These are phyloP conservation scores for Pelargonium fulgidum DNA, from an alignment of 441 rosid genomes.

Conservation along the genomic window DNA sequence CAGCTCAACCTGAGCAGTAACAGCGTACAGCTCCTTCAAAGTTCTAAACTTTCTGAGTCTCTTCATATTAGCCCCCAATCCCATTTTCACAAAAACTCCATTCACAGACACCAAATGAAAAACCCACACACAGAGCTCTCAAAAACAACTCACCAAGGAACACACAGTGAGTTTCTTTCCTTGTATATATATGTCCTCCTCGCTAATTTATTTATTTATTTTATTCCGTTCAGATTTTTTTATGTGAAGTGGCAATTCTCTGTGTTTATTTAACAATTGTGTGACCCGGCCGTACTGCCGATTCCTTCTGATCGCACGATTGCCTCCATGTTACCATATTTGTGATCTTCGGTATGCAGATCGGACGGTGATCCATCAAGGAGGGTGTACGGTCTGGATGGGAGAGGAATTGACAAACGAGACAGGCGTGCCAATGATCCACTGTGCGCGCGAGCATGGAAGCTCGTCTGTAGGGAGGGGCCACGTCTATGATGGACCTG, in stretches of 20 bases:
- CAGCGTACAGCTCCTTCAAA: constrained; percentile 20
- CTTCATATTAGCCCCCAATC: constrained; percentile 16
- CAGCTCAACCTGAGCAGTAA: constrained; percentile 12
- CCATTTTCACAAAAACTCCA: neutral
- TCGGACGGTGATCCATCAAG: constrained; percentile 3
- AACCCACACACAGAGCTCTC: neutral
- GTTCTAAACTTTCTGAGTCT: constrained; percentile 18
- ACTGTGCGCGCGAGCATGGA: neutral
- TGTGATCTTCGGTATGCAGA: neutral
- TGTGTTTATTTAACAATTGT: neutral
- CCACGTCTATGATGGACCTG: neutral
- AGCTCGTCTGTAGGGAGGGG: no score
- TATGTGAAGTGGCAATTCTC: constrained; percentile 8
- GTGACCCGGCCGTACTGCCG: neutral
- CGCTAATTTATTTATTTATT: neutral
- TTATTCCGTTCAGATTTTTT: neutral
- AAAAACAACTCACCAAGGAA: constrained; percentile 1
- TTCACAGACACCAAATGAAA: neutral
- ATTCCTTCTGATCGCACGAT: constrained; percentile 5
- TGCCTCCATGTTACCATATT: neutral
- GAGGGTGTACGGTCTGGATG: neutral
- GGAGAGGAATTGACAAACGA: neutral
- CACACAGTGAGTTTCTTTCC: constrained; percentile 7
- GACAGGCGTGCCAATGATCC: constrained; percentile 1
- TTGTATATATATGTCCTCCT: constrained; percentile 7